Base-by-base conservation (phyloP, 2,329 filamentous ascomycete genomes). In the Diaporthe velutina region DNA sequence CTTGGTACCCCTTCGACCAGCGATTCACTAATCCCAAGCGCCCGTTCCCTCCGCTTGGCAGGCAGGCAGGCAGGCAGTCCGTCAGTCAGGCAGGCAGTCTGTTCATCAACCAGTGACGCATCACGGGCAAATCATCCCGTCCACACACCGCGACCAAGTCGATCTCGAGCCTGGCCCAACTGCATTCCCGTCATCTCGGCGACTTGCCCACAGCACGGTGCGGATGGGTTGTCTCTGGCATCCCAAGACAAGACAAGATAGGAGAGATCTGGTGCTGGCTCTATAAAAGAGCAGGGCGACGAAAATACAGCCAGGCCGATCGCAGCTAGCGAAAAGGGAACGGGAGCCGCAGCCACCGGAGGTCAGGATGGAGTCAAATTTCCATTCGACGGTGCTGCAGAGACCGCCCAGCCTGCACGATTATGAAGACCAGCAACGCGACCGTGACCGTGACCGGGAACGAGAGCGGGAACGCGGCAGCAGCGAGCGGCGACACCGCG, bases 351-450 rank as follows among this genome's bases (percentile, higher is more conserved):
- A 35, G 40, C 54, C 54, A 61, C 35, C 15, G 28, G 42, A 50
- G 74, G 72, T 60, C 79, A 80, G 73, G 75, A 88, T 88, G 86
- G 86, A 88, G 74, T 83, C 83, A 77, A 84, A 84, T 79, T 89
- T 88, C 78, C 86, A 83, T 77, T 88, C 88, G 76, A 88, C 86
- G 66, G 86, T 88, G 79, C 82, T 89, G 81, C 86, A 86, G 79
- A 85, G 83, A 76, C 85, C 84, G 76, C 80, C 82, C 80, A 83
- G 82, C 77, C 80, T 82, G 74, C 79, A 82, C 75, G 80, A 82
- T 79, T 82, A 85, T 73, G 85, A 85, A 73, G 81, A 82, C 70
- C 83, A 85, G 78, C 79, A 76, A 48, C 71, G 74, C 57, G 71
- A 75, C 33, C 67, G 74, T 42, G 71, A 75, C 22, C 67, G 74